phyloP scores from a whole-genome alignment of 2,329 filamentous ascomycete genomes.

The Pyrenophora tritici-repentis region DNA sequence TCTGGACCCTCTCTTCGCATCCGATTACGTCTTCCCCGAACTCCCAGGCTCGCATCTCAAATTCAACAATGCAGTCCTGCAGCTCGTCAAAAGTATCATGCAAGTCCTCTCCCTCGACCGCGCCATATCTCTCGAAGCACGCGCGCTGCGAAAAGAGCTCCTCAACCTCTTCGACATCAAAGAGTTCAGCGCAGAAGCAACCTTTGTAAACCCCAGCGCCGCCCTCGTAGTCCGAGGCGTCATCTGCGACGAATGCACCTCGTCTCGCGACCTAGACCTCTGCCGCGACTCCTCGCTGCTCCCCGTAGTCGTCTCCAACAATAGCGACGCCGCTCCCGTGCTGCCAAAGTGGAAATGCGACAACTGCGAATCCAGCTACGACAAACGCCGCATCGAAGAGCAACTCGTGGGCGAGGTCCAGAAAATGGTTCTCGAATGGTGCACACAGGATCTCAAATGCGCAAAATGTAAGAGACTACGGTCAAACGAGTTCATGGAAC shows the following conservation, averaged over 20 bases:
- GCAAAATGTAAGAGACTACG: constrained; percentile 68
- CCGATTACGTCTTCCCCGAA: constrained; percentile 82
- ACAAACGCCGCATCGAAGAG: constrained; percentile 84
- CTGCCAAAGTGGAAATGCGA: constrained; percentile 77
- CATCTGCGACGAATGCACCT: constrained; percentile 88
- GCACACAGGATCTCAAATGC: constrained; percentile 88
- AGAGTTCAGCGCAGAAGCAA: constrained; percentile 88
- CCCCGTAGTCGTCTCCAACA: constrained; percentile 52
- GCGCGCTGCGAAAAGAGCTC: constrained; percentile 85
- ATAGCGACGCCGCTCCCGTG: constrained; percentile 33
- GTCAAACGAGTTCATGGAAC: constrained; percentile 93
- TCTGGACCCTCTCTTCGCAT: constrained; percentile 82
- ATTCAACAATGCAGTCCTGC: constrained; percentile 73
- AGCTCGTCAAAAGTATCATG: constrained; percentile 91
- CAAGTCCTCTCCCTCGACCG: constrained; percentile 91
- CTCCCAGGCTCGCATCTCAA: constrained; percentile 74
- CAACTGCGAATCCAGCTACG: constrained; percentile 75
- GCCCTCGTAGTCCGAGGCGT: constrained; percentile 74
- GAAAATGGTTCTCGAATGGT: constrained; percentile 76
- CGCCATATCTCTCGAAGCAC: constrained; percentile 84
- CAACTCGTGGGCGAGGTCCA: constrained; percentile 77
- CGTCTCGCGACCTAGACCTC: constrained; percentile 85
- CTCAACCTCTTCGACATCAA: constrained; percentile 89
- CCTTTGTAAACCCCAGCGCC: constrained; percentile 83
- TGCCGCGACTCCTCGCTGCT: constrained; percentile 87